Evolutionary conservation across 2,329 filamentous ascomycete genomes (phyloP).

Genomic region (Sclerotinia trifoliorum): DNA sequence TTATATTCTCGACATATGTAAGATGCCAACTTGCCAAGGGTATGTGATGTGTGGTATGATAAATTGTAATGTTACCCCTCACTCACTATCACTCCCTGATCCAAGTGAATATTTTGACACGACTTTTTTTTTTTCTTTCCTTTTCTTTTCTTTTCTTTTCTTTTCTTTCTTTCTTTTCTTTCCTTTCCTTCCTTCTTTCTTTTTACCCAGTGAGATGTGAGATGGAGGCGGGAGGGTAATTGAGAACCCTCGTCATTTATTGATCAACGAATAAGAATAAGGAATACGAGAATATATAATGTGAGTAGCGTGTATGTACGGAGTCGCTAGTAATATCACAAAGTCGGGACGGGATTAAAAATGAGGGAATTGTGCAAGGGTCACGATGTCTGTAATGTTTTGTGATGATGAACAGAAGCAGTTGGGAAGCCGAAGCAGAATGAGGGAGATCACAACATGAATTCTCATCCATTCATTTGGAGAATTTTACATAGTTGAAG

Average conservation of each 20-base stretch:
- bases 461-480: neutral
- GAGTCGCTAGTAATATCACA: neutral
- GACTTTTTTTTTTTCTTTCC: neutral
- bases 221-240: neutral
- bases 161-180: neutral
- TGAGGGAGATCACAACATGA: neutral
- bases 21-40: neutral
- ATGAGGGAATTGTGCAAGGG: neutral
- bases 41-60: neutral
- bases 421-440: too few species aligned
- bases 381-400: neutral
- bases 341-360: neutral
- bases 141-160: neutral
- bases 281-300: neutral
- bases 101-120: neutral
- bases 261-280: neutral
- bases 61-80: neutral
- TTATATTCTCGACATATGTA: constrained; percentile 8
- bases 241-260: neutral
- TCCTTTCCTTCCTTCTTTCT: too few species aligned
- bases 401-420: too few species aligned
- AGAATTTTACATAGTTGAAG: too few species aligned
- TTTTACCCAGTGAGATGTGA: neutral
- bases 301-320: too few species aligned
- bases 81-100: neutral